Evolutionary conservation across 2,329 filamentous ascomycete species (phyloP).

Genomic region (Colletotrichum godetiae): DNA sequence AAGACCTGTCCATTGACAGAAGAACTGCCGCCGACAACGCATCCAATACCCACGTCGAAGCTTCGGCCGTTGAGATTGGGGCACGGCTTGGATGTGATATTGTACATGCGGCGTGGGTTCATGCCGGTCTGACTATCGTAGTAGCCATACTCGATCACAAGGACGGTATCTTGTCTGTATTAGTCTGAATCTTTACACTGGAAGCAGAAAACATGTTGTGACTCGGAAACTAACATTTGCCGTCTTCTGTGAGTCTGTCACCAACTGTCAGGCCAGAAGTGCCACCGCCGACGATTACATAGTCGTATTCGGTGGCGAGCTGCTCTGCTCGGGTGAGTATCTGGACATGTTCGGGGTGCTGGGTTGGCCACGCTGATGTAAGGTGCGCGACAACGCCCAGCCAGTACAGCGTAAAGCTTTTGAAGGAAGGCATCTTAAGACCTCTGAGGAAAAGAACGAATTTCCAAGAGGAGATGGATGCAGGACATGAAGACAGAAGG

Average conservation of each 20-base stretch:
- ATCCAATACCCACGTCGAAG: conserved; percentile 44
- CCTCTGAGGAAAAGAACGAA: too few species aligned
- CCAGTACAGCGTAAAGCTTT: background rate
- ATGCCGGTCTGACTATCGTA: conserved; percentile 38
- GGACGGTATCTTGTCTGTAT: conserved; percentile 37
- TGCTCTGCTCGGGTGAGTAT: conserved; percentile 30
- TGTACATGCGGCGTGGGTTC: conserved; percentile 41
- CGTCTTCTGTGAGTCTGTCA: conserved; percentile 50
- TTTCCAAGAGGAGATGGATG: background rate
- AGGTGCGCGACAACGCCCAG: background rate
- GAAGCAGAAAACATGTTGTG: too few species aligned
- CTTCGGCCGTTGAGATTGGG: conserved; percentile 40
- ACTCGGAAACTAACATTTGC: conserved; percentile 41
- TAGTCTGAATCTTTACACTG: conserved; percentile 37
- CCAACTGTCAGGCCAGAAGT: conserved; percentile 55
- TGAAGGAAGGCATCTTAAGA: conserved; percentile 24
- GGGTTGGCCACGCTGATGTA: conserved; percentile 21
- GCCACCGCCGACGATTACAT: conserved; percentile 55
- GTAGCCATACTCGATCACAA: conserved; percentile 35
- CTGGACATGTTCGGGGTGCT: conserved; percentile 17
- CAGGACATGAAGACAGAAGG: background rate
- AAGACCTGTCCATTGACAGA: conserved; percentile 53
- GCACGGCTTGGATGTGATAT: conserved; percentile 45
- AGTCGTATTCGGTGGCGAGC: conserved; percentile 38
- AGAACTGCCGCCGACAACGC: conserved; percentile 52